A percentile compares a stretch with the other conserved stretches of the same genome.
Conservation (phyloP, 2,329 filamentous ascomycete genomes). For the Berkeleyomyces rouxiae region DNA sequence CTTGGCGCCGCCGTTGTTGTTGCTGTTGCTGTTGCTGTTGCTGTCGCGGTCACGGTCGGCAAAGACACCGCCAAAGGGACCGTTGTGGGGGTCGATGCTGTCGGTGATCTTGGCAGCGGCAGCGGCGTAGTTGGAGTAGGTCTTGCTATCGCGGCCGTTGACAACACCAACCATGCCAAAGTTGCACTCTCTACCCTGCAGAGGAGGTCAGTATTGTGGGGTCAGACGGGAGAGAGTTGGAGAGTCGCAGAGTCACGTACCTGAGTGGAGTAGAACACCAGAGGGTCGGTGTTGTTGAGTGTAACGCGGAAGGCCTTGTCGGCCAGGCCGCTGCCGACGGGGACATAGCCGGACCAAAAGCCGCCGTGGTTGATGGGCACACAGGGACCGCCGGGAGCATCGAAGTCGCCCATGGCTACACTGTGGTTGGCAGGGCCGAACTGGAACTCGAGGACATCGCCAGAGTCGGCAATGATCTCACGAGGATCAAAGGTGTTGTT, state of each 20-base stretch:
- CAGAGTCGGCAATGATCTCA: constrained; percentile 26
- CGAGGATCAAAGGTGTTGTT: constrained; percentile 26
- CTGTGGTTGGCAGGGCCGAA: constrained; percentile 37
- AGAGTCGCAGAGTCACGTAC: not conserved
- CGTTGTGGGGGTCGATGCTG: not conserved
- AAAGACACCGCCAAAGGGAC: constrained; percentile 8
- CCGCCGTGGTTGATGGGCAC: constrained; percentile 23
- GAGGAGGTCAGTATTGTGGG: not conserved
- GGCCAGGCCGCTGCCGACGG: constrained; percentile 7
- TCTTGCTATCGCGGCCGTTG: constrained; percentile 17
- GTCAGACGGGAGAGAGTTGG: not conserved
- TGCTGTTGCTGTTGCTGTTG: not conserved
- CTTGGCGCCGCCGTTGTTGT: not conserved
- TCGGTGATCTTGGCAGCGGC: not conserved
- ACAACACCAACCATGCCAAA: constrained; percentile 21
- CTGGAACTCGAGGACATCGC: constrained; percentile 37
- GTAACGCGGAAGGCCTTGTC: constrained; percentile 18
- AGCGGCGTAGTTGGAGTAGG: constrained; percentile 14
- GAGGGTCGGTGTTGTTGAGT: constrained; percentile 19
- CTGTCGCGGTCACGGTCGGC: constrained; percentile 3
- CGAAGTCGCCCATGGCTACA: constrained; percentile 28
- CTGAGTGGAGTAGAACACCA: constrained; percentile 20
- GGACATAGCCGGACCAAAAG: constrained; percentile 30
- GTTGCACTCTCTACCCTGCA: constrained; percentile 18
- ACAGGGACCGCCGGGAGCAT: constrained; percentile 23